Evolutionary conservation across 768 basidiomycete species (phyloP), one percentile per base, ranked within the genome.

Genomic region (Gelatoporia subvermispora): DNA sequence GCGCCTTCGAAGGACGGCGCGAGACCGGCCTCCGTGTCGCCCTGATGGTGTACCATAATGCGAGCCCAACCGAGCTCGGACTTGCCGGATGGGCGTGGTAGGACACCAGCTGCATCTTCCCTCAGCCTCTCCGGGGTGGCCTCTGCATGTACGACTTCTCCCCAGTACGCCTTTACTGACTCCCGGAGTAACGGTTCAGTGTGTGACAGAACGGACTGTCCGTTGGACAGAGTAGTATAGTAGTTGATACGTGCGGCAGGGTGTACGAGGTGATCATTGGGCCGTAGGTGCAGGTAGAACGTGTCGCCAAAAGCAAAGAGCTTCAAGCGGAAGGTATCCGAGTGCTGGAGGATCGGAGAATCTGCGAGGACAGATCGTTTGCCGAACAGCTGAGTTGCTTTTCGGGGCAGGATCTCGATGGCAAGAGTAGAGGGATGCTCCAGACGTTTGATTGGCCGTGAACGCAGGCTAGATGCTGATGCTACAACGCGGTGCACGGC

Each of bases 201-300:
- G 56, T 73, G 75, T 3, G 75, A 66, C 25, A 82, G 57, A 17
- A 75, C 69, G 23, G 76, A 67, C 35, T 64, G 60, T 24, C 85
- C 84, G 39, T 78, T 72, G 15, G 78, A 60, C 8, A 63, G 63
- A 18, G 70, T 72, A n/a, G 70, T 67, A 62, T 80, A 82, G 66
- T 84, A 84, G 44, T 76, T 79, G 48, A 90, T 74, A 36, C 82
- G 79, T 1, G 89, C 89, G 45, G 84, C 78, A 37, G 88, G 83
- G 60, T 91, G 88, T 43, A 92, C 71, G 52, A 93, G 79, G 53
- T 88, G 71, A 53, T 85, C 78, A 60, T 88, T 90, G 8, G 90
- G 89, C 16, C 78, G 78, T 42, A 93, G 72, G 58, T 91, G 85
- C 39, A 93, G 74, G 60, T 84, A 72, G 60, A 82, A 85, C 22